Evolutionary conservation across 2,329 filamentous ascomycete genomes (phyloP), one percentile per base, ranked within the genome.

Genomic region (Xylariaceae sp.): DNA sequence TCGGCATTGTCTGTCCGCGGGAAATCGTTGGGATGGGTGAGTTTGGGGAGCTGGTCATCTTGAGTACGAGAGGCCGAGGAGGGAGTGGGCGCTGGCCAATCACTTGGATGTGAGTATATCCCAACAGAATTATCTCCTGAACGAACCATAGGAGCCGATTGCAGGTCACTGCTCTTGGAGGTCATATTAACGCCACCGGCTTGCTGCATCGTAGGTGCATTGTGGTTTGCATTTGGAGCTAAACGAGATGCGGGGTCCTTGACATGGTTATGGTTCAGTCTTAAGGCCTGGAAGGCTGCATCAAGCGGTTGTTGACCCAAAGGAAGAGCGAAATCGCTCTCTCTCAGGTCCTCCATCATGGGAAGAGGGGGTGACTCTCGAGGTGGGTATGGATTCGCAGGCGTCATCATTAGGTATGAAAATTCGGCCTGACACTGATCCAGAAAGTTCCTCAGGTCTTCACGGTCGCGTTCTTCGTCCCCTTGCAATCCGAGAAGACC

Each of bases 401-500:
- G 84, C 0, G 84, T 83, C 44, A 86, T 79, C 84, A 87, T 86
- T 11, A 87, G 76, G 63, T 87, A 87, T 58, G 84, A 85, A 55
- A 87, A 86, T 65, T 87, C 84, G 60, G 80, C 78, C 68, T 86
- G 78, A 69, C 84, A 85, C 65, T 85, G 82, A 59, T 87, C 84
- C 57, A 87, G 75, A 66, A 86, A 87, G 9, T 73, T 73, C 69
- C 83, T 84, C 42, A 87, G 74, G 50, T 83, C 74, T 35, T 79
- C 79, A 46, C 76, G 70, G 18, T 77, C 75, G 45, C 76, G 69
- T 20, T 77, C 75, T 44, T 80, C 73, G 30, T 71, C 67, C 11
- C 67, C 67, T 33, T 69, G 67, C 26, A 59, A 41, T 18, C 66
- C 65, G 13, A 66, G 16, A 6, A 70, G 47, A 26, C 73, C 76